A percentile compares a stretch with the other conserved stretches of the same genome.
Conservation (phyloP, 768 basidiomycete genomes). For the Russula lepida region DNA sequence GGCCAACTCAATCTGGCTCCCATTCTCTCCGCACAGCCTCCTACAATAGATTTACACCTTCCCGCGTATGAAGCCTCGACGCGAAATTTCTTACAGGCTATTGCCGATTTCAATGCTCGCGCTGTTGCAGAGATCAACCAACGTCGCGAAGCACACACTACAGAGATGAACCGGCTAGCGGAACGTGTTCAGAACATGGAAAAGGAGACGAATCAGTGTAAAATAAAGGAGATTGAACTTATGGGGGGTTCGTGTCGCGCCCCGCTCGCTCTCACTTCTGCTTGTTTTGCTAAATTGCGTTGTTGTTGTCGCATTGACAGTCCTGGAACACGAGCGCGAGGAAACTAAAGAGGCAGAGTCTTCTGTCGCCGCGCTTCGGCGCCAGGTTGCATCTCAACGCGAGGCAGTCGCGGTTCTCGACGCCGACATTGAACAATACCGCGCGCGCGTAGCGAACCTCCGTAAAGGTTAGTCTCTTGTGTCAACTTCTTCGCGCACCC, state of each 20-base stretch:
- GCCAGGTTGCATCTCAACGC: constrained; percentile 55
- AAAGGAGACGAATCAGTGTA: constrained; percentile 64
- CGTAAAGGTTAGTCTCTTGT: constrained; percentile 44
- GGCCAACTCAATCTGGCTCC: constrained; percentile 49
- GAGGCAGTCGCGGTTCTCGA: constrained; percentile 54
- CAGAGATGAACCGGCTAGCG: constrained; percentile 50
- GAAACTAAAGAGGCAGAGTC: constrained; percentile 66
- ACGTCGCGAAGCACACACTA: constrained; percentile 49
- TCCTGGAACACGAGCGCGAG: constrained; percentile 59
- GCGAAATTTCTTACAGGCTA: constrained; percentile 62
- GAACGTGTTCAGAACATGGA: constrained; percentile 61
- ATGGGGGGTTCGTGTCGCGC: constrained; percentile 45
- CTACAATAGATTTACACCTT: constrained; percentile 56
- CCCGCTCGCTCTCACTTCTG: not conserved
- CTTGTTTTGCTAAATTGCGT: not conserved
- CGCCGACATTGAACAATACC: constrained; percentile 65
- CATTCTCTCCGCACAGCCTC: constrained; percentile 43
- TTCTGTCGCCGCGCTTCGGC: constrained; percentile 48
- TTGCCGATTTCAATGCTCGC: constrained; percentile 62
- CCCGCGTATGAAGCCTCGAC: constrained; percentile 57
- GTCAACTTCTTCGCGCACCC: too few relatives aligned
- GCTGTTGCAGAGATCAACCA: constrained; percentile 64
- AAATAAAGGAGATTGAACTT: constrained; percentile 70
- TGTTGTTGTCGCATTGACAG: constrained; percentile 29
- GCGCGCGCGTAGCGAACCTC: constrained; percentile 50